Conservation (phyloP, 2,329 filamentous ascomycete genomes). For the Pseudogymnoascus sp. region DNA sequence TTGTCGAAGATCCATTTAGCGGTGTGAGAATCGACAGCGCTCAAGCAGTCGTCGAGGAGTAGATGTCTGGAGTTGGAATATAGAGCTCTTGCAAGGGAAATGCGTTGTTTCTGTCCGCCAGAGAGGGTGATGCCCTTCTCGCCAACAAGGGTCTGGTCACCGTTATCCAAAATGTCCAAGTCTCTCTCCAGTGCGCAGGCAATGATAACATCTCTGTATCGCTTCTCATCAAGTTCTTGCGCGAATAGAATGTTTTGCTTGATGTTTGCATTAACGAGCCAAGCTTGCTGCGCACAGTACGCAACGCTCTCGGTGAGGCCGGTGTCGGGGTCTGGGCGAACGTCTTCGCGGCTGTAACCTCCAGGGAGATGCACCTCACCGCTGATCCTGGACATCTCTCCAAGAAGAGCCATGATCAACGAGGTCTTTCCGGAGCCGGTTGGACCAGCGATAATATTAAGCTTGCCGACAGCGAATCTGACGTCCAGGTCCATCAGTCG, state of each 20-base stretch:
- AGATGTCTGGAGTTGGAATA: conserved; percentile 91
- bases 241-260: conserved; percentile 94
- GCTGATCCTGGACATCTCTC: conserved; percentile 84
- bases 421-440: conserved; percentile 96
- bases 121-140: conserved; percentile 97
- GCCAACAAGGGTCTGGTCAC: conserved; percentile 88
- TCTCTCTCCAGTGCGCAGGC: conserved; percentile 89
- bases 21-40: conserved; percentile 93
- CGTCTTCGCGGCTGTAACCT: conserved; percentile 75
- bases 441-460: conserved; percentile 88
- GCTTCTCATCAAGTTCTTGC: conserved; percentile 67
- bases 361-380: conserved; percentile 81
- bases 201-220: conserved; percentile 81
- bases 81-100: conserved; percentile 91
- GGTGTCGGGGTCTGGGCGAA: conserved; percentile 73
- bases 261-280: conserved; percentile 93
- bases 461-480: conserved; percentile 73
- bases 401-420: conserved; percentile 86
- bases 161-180: conserved; percentile 82
- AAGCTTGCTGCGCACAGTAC: conserved; percentile 93
- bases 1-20: conserved; percentile 97
- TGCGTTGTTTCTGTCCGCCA: conserved; percentile 94
- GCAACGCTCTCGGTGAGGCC: conserved; percentile 85
- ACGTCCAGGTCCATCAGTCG: conserved; percentile 76
- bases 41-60: conserved; percentile 88